Evolutionary conservation across 805 yeast genomes (phyloP).

Genomic region (Pichia thaimueangensis): DNA sequence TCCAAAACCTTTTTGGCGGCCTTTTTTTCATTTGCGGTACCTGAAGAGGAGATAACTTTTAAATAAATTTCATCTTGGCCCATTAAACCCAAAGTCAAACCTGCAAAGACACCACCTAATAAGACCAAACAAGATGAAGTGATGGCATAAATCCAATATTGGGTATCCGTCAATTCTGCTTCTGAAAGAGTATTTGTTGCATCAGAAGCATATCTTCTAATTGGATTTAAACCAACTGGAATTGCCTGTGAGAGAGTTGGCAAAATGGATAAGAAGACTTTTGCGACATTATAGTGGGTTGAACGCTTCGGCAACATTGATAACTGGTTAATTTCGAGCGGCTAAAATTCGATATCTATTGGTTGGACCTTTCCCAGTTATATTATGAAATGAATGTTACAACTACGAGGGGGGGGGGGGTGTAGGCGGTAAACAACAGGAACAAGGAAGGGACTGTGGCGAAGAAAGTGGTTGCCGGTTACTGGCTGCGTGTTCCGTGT

Average conservation of each 20-base stretch:
- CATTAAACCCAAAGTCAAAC: slow-evolving; percentile 91
- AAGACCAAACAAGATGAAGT: slow-evolving; percentile 59
- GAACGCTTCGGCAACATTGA: slow-evolving; percentile 6
- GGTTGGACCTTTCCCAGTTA: no score
- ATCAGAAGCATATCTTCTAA: slow-evolving; percentile 3
- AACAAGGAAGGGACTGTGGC: no score
- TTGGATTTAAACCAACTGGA: slow-evolving; percentile 13
- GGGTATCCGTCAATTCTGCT: slow-evolving; percentile 23
- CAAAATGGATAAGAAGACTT: slow-evolving; percentile 4
- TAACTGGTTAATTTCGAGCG: no score
- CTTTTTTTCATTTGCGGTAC: slow-evolving; percentile 61
- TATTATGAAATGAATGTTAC: no score
- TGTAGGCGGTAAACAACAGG: no score
- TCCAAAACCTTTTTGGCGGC: slow-evolving; percentile 67
- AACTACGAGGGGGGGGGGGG: no score
- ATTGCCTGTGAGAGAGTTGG: slow-evolving; percentile 12
- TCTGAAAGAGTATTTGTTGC: slow-evolving; percentile 3
- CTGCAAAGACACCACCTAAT: slow-evolving; percentile 88
- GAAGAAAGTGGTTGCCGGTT: no score
- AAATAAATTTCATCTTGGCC: slow-evolving; percentile 96
- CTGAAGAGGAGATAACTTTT: slow-evolving; percentile 85
- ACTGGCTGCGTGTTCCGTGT: no score
- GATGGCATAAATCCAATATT: slow-evolving; percentile 42
- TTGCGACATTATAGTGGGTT: slow-evolving; percentile 1
- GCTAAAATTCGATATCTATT: not conserved